These are phyloP conservation scores for Starmerella sp. DNA, from an alignment of 805 yeast genomes.

Conservation along the genomic window DNA sequence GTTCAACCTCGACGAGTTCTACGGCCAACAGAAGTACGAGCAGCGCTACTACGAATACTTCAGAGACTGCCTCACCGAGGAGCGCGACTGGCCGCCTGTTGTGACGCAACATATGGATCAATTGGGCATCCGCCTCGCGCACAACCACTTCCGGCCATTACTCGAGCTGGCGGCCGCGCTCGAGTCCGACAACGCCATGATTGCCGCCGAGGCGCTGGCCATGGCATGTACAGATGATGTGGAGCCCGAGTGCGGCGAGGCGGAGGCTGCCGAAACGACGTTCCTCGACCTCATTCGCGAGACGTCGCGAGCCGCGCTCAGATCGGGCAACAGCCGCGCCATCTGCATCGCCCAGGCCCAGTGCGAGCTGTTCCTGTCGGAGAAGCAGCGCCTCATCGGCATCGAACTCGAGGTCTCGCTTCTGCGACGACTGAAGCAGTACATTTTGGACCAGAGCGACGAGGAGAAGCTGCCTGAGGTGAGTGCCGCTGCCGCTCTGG, in stretches of 20 bases:
- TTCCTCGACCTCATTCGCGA: background rate
- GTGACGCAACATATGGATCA: constrained; percentile 21
- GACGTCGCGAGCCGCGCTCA: constrained; percentile 7
- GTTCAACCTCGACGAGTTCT: constrained; percentile 27
- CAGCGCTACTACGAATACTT: constrained; percentile 32
- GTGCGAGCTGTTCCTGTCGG: constrained; percentile 11
- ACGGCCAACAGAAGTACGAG: constrained; percentile 28
- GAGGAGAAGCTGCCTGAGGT: background rate
- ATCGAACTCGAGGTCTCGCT: background rate
- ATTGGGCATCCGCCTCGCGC: constrained; percentile 21
- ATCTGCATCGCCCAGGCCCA: constrained; percentile 10
- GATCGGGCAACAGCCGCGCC: background rate
- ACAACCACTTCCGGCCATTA: constrained; percentile 27
- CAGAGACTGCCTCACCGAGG: constrained; percentile 30
- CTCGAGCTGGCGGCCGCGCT: constrained; percentile 31
- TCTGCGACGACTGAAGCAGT: background rate
- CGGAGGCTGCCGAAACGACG: background rate
- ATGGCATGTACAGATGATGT: constrained; percentile 20
- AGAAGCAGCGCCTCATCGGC: background rate
- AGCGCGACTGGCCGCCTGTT: constrained; percentile 28
- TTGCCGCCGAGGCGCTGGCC: constrained; percentile 31
- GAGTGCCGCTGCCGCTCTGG: constrained; percentile 9
- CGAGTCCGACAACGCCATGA: constrained; percentile 28
- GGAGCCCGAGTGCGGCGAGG: background rate
- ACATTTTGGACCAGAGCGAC: background rate